phyloP scores from a whole-genome alignment of 805 yeast species.

The Grigorovia transvaalensis region DNA sequence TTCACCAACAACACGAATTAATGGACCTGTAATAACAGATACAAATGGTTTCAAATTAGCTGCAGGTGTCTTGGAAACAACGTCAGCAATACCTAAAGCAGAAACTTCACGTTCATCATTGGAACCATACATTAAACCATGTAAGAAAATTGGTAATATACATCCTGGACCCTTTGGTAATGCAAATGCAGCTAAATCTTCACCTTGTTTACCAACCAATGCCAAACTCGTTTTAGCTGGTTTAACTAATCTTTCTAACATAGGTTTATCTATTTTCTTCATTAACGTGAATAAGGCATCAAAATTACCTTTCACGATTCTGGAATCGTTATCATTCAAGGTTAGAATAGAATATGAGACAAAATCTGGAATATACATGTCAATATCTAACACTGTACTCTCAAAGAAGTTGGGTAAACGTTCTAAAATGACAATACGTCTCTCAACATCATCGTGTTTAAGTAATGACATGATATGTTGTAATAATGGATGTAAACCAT shows the following conservation, averaged over 20 bases:
- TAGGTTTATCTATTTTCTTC: conserved; percentile 62
- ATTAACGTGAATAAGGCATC: conserved; percentile 57
- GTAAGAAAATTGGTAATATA: conserved; percentile 81
- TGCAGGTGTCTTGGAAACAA: conserved; percentile 81
- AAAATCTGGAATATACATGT: conserved; percentile 65
- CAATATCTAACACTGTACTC: conserved; percentile 55
- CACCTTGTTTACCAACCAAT: conserved; percentile 50
- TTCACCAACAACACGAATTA: conserved; percentile 96
- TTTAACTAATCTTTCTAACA: conserved; percentile 62
- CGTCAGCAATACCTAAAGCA: conserved; percentile 81
- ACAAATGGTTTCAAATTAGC: conserved; percentile 74
- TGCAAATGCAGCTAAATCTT: conserved; percentile 62
- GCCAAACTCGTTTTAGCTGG: conserved; percentile 72
- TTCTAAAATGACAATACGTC: conserved; percentile 51
- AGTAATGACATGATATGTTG: conserved; percentile 69
- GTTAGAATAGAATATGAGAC: conserved; percentile 58
- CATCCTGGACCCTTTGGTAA: conserved; percentile 78
- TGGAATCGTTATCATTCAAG: conserved; percentile 57
- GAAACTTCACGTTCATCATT: conserved; percentile 73
- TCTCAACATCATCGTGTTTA: conserved; percentile 60
- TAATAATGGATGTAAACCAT: conserved; percentile 75
- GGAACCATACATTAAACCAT: conserved; percentile 91
- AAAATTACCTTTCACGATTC: conserved; percentile 55
- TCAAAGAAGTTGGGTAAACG: conserved; percentile 66
- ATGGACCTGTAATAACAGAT: conserved; percentile 90